Evolutionary conservation across 2,329 filamentous ascomycete species (phyloP), one percentile per base, ranked within the genome.

Genomic region (Colletotrichum godetiae): DNA sequence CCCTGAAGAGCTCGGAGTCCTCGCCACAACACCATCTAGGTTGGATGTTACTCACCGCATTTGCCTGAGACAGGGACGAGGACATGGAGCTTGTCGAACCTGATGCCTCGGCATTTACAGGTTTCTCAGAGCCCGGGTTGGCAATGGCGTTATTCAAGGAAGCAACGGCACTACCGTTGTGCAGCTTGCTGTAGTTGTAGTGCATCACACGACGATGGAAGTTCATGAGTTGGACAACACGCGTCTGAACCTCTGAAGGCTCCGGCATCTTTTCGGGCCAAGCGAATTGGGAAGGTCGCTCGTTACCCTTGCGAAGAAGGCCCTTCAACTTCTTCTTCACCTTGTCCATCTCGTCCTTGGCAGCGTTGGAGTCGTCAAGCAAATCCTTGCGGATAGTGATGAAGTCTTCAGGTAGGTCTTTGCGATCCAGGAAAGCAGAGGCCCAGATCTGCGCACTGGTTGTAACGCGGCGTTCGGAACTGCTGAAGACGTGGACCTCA

Each of bases 261-360:
- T 99, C 97, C 1, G 95, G 95, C 84, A 97, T 97, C 76, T 97
- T 96, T 55, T 94, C 91, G 2, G 97, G 97, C 97, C 97, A 99
- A n/a, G 97, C 95, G 80, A 99, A 99, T 79, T 99, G 95, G 22
- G 96, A 92, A 11, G 97, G 97, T 1, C 96, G 94, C 79, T 97
- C 94, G 74, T 95, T 94, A n/a, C 96, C 97, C 82, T 98, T 94
- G 35, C 97, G 92, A 71, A 99, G 84, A 24, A 99, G 88, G 1
- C 94, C 92, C 85, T 99, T 99, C 33, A 99, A 89, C 90, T 97
- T 98, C 90, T 99, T 99, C 88, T 99, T 99, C 68, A 99, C 97
- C 84, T 98, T 98, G 84, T 99, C 97, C 94, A 98, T 99, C 79
- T 98, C 95, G 81, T 99, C 97, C 82, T 99, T 99, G 71, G 97